Conservation (phyloP, 2,329 filamentous ascomycete species). For the Scytalidium sp. region DNA sequence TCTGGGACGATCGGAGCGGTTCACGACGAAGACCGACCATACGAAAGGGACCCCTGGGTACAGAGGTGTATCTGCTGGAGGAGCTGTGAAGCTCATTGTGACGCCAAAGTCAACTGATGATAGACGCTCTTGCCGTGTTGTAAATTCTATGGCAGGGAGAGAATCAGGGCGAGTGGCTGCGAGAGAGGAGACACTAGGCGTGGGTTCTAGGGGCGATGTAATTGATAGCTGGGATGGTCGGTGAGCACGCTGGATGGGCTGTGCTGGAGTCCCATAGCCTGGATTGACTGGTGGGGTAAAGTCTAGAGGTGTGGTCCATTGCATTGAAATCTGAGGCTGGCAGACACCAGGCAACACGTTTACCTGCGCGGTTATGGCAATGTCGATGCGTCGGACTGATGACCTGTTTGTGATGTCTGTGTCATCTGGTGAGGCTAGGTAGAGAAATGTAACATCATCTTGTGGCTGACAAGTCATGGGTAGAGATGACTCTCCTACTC, state of each 20-base stretch:
- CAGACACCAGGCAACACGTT: conserved; percentile 54
- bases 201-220: conserved; percentile 47
- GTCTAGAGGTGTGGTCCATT: conserved; percentile 67
- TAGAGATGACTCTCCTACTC: conserved; percentile 43
- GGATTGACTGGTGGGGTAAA: conserved; percentile 65
- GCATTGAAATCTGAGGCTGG: conserved; percentile 59
- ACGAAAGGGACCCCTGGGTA: conserved; percentile 64
- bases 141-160: conserved; percentile 57
- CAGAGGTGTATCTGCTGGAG: conserved; percentile 54
- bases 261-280: conserved; percentile 54
- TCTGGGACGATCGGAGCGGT: conserved; percentile 59
- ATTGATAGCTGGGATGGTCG: conserved; percentile 64
- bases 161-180: conserved; percentile 57
- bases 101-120: conserved; percentile 61
- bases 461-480: conserved; percentile 64
- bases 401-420: conserved; percentile 37
- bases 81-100: conserved; percentile 71
- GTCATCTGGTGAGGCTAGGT: conserved; percentile 54
- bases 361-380: conserved; percentile 59
- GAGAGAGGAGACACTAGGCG: conserved; percentile 52
- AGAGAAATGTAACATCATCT: conserved; percentile 74
- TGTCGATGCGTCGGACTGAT: conserved; percentile 50
- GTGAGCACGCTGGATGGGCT: conserved; percentile 58
- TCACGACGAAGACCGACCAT: conserved; percentile 75
- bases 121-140: conserved; percentile 32